These are phyloP conservation scores for Malassezia globosa DNA, from an alignment of 1,284 basidiomycete species.

Conservation along the genomic window DNA sequence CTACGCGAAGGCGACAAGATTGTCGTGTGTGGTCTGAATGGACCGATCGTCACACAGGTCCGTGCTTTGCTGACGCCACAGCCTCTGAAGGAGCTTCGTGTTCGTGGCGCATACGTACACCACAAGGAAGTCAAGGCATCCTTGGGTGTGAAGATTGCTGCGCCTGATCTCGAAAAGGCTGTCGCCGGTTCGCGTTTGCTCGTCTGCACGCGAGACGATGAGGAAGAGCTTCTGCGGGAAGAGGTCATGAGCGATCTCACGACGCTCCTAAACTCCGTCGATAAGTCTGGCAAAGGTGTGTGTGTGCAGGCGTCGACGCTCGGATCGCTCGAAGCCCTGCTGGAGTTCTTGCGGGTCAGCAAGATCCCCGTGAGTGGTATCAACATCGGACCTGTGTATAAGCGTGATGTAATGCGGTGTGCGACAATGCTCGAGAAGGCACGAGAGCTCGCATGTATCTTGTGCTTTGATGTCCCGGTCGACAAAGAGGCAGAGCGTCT, in stretches of 20 bases:
- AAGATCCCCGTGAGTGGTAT: slow-evolving; percentile 82
- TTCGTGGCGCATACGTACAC: slow-evolving; percentile 96
- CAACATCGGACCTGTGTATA: slow-evolving; percentile 95
- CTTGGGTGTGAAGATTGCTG: slow-evolving; percentile 89
- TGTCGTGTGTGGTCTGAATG: slow-evolving; percentile 92
- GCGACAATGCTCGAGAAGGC: slow-evolving; percentile 93
- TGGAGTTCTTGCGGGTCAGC: slow-evolving; percentile 87
- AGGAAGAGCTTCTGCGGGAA: slow-evolving; percentile 85
- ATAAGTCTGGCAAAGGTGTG: slow-evolving; percentile 88
- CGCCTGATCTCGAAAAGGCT: slow-evolving; percentile 95
- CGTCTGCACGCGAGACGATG: slow-evolving; percentile 82
- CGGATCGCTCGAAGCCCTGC: slow-evolving; percentile 87
- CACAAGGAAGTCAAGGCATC: slow-evolving; percentile 97
- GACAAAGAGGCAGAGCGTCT: slow-evolving; percentile 83
- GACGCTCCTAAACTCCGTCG: slow-evolving; percentile 75
- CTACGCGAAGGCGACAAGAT: slow-evolving; percentile 86
- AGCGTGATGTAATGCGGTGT: slow-evolving; percentile 84
- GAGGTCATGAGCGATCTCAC: slow-evolving; percentile 96
- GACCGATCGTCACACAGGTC: slow-evolving; percentile 89
- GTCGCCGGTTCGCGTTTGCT: slow-evolving; percentile 91
- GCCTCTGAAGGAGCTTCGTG: slow-evolving; percentile 84
- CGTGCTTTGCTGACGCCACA: slow-evolving; percentile 91
- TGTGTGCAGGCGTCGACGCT: slow-evolving; percentile 96
- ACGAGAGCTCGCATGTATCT: slow-evolving; percentile 84
- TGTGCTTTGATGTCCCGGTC: slow-evolving; percentile 85